Evolutionary conservation across 2,329 filamentous ascomycete species (phyloP), one percentile per base, ranked within the genome.

Genomic region (Atkinsonella texensis): DNA sequence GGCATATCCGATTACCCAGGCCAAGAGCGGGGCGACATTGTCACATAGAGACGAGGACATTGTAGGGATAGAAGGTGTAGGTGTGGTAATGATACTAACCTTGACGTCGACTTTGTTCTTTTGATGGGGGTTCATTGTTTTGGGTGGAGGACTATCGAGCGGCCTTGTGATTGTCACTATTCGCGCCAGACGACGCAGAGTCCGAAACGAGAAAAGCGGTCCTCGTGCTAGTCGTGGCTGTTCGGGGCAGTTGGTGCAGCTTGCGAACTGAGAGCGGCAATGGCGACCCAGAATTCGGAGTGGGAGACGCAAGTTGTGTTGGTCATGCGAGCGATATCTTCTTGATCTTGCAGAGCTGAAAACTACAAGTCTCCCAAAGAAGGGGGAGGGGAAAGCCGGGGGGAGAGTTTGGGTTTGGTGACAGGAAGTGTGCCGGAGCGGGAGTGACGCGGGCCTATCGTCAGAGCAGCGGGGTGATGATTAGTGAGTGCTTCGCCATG

Each of bases 41-140:
- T 9, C 23, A 40, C 33, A 12, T 13, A 2, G 43, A 39, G 49
- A 46, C 49, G 40, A 28, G 40, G 45, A n/a, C 10, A 28, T 20
- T 17, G 3, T 31, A 32, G 12, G 23, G 4, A 20, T 28, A 17
- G 18, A 41, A 53, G 17, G 20, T 23, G 20, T 23, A 28, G 28
- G 28, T n/a, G 11, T 15, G 15, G 9, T 13, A 7, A 17, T n/a
- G 23, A 80, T 44, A n/a, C 87, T 75, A 74, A 96, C 93, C 76
- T 80, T 90, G 72, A 96, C 79, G 72, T 98, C 93, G 64, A 97
- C 80, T 78, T 98, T 97, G 79, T 96, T 96, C 80, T 95, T 90
- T 78, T 96, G 88, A 70, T 90, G 89, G 62, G 91, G 91, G 70
- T 96, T 96, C 89, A 97, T 94, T 58, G 61, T 76, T 51, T 52